A percentile compares a stretch with the other conserved stretches of the same genome.
Conservation (phyloP, 177 flowering plant genomes). For the Telopea speciosissima region DNA sequence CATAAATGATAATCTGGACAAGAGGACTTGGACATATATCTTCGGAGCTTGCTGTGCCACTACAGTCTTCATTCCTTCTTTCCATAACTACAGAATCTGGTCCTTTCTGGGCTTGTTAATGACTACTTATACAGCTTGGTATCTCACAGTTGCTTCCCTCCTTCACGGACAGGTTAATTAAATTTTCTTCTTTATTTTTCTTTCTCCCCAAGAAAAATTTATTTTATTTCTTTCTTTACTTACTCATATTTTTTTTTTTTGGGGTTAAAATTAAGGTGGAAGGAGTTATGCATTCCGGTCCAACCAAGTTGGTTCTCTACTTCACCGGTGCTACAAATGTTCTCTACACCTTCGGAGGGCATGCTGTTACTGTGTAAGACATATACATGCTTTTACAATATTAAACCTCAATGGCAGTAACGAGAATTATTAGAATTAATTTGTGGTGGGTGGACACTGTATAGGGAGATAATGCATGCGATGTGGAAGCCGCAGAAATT, state of each 20-base stretch:
- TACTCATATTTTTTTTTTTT: too few species aligned
- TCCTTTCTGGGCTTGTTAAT: conserved; percentile 84
- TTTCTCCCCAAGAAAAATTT: too few species aligned
- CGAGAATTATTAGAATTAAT: background rate
- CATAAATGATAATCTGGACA: conserved; percentile 95
- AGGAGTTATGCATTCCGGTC: conserved; percentile 89
- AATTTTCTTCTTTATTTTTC: background rate
- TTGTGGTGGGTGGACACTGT: background rate
- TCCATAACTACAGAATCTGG: conserved; percentile 97
- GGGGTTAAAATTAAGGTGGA: conserved; percentile 43
- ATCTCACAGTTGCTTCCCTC: conserved; percentile 84
- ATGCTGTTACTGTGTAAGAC: conserved; percentile 99
- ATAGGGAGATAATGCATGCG: conserved; percentile 98
- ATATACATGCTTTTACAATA: too few species aligned
- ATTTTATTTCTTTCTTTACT: too few species aligned
- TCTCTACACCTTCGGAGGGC: conserved; percentile 99
- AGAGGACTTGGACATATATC: conserved; percentile 98
- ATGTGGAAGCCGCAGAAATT: conserved; percentile 99
- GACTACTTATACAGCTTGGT: conserved; percentile 99
- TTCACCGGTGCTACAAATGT: conserved; percentile 99
- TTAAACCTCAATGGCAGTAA: too few species aligned
- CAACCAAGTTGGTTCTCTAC: conserved; percentile 79
- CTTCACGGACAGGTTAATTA: conserved; percentile 85
- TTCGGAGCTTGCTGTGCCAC: conserved; percentile 99
- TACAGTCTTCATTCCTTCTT: conserved; percentile 94